phyloP scores from a whole-genome alignment of 331 rosid species.

The Cydonia oblonga region DNA sequence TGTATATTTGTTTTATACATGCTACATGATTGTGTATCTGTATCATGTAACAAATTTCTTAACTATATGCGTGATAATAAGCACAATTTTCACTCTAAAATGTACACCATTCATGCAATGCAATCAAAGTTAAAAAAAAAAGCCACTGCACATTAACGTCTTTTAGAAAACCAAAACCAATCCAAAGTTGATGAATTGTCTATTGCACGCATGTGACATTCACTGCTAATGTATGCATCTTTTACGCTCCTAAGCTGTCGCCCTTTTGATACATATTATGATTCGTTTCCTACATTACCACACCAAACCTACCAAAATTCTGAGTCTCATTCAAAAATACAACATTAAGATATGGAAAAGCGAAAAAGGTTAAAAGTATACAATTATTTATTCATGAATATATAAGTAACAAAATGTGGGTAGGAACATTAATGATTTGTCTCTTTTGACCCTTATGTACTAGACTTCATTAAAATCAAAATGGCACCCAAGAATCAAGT shows the following conservation, averaged over 20 bases:
- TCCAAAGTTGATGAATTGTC: neutral
- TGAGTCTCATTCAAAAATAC: neutral
- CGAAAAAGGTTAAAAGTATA: neutral
- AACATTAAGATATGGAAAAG: neutral
- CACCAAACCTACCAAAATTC: neutral
- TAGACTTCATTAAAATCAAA: neutral
- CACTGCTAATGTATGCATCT: no score
- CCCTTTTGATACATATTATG: neutral
- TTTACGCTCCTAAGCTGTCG: neutral
- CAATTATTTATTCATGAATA: neutral
- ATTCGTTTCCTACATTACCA: neutral
- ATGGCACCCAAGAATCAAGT: neutral
- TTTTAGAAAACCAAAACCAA: neutral
- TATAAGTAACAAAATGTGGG: neutral
- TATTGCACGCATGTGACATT: neutral
- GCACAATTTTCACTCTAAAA: neutral
- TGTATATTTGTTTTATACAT: neutral
- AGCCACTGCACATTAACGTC: neutral
- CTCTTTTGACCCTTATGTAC: neutral
- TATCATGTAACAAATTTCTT: neutral
- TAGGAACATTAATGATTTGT: neutral
- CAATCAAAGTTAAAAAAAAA: neutral
- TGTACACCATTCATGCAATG: neutral
- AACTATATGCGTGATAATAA: neutral
- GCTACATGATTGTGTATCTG: neutral